Base-by-base conservation (phyloP, 2,329 filamentous ascomycete genomes). In the Bimuria novae-zelandiae region DNA sequence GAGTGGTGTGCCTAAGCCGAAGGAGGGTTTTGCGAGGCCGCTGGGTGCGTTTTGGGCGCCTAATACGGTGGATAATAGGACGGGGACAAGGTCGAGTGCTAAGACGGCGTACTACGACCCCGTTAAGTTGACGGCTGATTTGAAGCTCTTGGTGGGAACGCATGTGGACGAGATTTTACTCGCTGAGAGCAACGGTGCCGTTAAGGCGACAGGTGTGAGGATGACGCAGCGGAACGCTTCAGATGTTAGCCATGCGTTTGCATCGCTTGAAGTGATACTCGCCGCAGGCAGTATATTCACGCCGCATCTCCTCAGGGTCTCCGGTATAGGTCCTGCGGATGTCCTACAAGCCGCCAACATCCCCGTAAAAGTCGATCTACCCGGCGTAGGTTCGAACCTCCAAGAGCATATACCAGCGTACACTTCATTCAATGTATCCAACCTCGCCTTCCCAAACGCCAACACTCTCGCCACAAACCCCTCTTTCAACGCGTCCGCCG, bases 281-380 rank as follows among this genome's bases (percentile, higher is more conserved):
- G 84, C 83, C 0, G 86, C 86, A 0, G 80, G 77, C 23, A 73
- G 61, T 82, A 35, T 79, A 80, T 63, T 84, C 81, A 8, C 85
- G 80, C 4, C 83, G 81, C 68, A 73, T 84, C 14, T 77, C 82
- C n/a, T 72, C 1, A 64, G 66, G 37, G 57, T 68, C 7, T 68
- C 63, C 30, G 70, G 69, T 1, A 56, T 73, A 7, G 70, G 70
- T 0, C 68, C 68, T 0, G 60, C 57, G 29, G 16, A 48, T 4
- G 58, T 68, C 0, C 57, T 72, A 1, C 40, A 44, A 4, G 60
- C 61, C 27, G 67, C 68, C 6, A 59, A 57, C 1, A 54, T 73
- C 14, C 46, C 41, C 1, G 60, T 71, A 1, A 68, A 66, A 21
- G 58, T 58, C 17, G 60, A 70, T 29, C 56, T 70, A 33, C 60